Evolutionary conservation across 106 monocot genomes (phyloP).

Genomic region (Alisma plantagoaquatica): DNA sequence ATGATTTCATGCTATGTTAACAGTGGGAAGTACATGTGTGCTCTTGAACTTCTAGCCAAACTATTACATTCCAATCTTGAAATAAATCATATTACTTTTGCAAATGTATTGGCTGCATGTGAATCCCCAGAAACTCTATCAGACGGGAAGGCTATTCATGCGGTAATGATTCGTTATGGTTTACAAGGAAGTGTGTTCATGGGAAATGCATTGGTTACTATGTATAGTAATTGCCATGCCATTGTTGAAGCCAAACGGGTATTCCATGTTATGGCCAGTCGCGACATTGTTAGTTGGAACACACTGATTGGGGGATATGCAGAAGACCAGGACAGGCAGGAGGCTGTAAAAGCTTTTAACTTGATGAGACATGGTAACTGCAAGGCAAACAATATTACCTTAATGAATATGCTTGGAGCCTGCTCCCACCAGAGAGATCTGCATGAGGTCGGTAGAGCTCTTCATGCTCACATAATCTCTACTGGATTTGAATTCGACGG

Average conservation of each 20-base stretch:
- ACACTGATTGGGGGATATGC: conserved; percentile 52
- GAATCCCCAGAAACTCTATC: conserved; percentile 29
- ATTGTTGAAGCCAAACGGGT: conserved; percentile 41
- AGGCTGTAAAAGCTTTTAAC: conserved; percentile 46
- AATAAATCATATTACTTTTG: conserved; percentile 55
- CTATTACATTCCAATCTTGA: conserved; percentile 24
- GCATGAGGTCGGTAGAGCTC: conserved; percentile 33
- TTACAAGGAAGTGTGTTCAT: conserved; percentile 41
- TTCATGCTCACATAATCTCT: conserved; percentile 47
- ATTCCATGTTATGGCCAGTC: conserved; percentile 21
- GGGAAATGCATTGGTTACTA: conserved; percentile 70
- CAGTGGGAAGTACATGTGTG: conserved; percentile 20
- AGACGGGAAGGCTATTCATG: conserved; percentile 58
- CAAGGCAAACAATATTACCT: conserved; percentile 68
- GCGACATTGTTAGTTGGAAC: conserved; percentile 68
- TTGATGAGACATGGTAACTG: conserved; percentile 39
- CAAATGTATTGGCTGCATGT: conserved; percentile 55
- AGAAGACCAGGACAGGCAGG: conserved; percentile 35
- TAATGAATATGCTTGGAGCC: conserved; percentile 56
- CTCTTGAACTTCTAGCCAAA: conserved; percentile 27
- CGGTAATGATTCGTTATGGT: conserved; percentile 26
- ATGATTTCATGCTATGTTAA: conserved; percentile 58
- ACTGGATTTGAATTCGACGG: conserved; percentile 51
- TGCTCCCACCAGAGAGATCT: conserved; percentile 30
- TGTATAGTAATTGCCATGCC: conserved; percentile 63